Conservation (phyloP, 495 filamentous ascomycete genomes). For the Staphylotrichum tortipilum region DNA sequence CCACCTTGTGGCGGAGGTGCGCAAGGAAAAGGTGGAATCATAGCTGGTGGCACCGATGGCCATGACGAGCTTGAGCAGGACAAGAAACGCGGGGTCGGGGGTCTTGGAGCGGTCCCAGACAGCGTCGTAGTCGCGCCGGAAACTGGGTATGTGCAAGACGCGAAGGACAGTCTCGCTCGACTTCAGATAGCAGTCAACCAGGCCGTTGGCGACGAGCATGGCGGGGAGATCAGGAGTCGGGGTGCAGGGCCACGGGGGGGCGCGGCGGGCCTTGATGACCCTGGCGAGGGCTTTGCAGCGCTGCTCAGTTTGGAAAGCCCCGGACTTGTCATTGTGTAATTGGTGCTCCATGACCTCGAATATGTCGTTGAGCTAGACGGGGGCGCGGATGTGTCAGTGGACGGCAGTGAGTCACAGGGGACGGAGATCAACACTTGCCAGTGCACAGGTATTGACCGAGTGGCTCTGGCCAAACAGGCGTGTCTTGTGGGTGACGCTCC, state of each 20-base stretch:
- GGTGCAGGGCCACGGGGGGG: slow-evolving; percentile 12
- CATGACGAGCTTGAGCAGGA: slow-evolving; percentile 20
- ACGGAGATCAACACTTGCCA: slow-evolving; percentile 28
- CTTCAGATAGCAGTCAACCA: slow-evolving; percentile 39
- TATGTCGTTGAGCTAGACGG: slow-evolving; percentile 26
- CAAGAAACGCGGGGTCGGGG: slow-evolving; percentile 10
- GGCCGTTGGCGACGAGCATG: slow-evolving; percentile 37
- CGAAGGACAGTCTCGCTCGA: slow-evolving; percentile 42
- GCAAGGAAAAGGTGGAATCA: slow-evolving; percentile 19
- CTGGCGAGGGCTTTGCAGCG: slow-evolving; percentile 25
- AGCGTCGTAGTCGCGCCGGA: slow-evolving; percentile 32
- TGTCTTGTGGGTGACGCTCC: slow-evolving; percentile 43
- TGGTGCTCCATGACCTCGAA: slow-evolving; percentile 16
- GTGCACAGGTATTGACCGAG: slow-evolving; percentile 38
- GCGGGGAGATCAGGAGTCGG: slow-evolving; percentile 31
- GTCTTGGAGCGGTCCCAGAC: slow-evolving; percentile 18
- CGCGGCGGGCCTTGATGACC: slow-evolving; percentile 13
- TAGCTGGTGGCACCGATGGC: slow-evolving; percentile 18
- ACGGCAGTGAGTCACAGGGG: too few species aligned
- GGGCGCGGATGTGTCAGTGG: too few species aligned
- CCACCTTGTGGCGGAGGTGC: slow-evolving; percentile 13
- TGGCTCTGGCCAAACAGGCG: slow-evolving; percentile 50
- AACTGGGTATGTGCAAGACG: slow-evolving; percentile 50
- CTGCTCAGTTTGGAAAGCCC: background rate
- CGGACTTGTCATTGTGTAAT: slow-evolving; percentile 2